These are phyloP conservation scores for Malassezia psittaci DNA, from an alignment of 1,284 basidiomycete species.

Conservation along the genomic window DNA sequence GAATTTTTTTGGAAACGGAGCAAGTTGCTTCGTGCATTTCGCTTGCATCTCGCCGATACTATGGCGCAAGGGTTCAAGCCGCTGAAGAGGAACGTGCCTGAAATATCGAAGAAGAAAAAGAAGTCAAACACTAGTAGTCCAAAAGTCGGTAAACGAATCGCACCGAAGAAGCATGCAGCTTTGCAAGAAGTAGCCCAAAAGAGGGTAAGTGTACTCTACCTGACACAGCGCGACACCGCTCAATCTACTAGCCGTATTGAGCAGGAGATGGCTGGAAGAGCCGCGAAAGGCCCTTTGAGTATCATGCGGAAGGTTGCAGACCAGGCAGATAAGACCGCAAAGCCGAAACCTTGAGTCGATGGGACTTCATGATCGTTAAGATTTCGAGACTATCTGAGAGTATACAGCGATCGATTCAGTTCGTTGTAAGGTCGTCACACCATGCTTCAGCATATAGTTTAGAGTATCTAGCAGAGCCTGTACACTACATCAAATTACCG, in stretches of 20 bases:
- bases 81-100: slow-evolving; percentile 2
- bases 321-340: background rate
- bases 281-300: slow-evolving; percentile 13
- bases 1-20: background rate
- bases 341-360: background rate
- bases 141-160: slow-evolving; percentile 10
- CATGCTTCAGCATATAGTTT: too few species aligned
- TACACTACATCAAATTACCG: background rate
- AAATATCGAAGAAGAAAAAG: slow-evolving; percentile 2
- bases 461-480: background rate
- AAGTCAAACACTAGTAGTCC: background rate
- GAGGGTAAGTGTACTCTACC: slow-evolving; percentile 2
- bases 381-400: too few species aligned
- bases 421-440: too few species aligned
- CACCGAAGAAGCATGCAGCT: slow-evolving; percentile 12
- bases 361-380: too few species aligned
- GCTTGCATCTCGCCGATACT: background rate
- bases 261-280: slow-evolving; percentile 15
- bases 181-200: slow-evolving; percentile 13
- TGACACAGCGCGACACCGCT: slow-evolving; percentile 13
- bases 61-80: slow-evolving; percentile 20
- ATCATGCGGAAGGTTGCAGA: slow-evolving; percentile 16
- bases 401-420: too few species aligned
- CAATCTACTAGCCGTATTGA: slow-evolving; percentile 11
- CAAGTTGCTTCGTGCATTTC: too few species aligned